Conservation (phyloP, 2,329 filamentous ascomycete genomes). For the Sporothrix euskadiensis region DNA sequence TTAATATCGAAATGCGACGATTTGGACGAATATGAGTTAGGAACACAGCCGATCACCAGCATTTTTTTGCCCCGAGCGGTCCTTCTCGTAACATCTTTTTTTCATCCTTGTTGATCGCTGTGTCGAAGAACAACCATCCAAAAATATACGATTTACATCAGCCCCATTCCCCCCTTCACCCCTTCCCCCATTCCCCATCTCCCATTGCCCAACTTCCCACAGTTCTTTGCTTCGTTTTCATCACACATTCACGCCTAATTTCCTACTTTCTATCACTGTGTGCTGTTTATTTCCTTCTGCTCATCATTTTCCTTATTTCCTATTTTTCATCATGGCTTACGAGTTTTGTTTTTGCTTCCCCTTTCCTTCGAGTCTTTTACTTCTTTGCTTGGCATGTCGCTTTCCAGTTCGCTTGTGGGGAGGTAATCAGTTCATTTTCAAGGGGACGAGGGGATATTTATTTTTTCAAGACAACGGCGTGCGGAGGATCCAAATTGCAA, state of each 20-base stretch:
- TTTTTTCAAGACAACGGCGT: slow-evolving; percentile 14
- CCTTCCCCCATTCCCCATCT: slow-evolving; percentile 17
- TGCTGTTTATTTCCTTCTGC: background rate
- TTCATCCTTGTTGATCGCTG: background rate
- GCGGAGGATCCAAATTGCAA: slow-evolving; percentile 32
- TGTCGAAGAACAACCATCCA: slow-evolving; percentile 20
- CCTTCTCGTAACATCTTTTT: background rate
- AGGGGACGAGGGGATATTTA: slow-evolving; percentile 38
- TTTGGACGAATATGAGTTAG: background rate
- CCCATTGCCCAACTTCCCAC: background rate
- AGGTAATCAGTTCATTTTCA: slow-evolving; percentile 38
- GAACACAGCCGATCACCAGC: background rate
- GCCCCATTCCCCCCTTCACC: slow-evolving; percentile 29
- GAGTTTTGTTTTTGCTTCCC: background rate
- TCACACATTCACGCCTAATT: background rate
- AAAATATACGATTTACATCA: background rate
- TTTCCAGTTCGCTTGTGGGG: slow-evolving; percentile 42
- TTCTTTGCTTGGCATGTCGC: slow-evolving; percentile 39
- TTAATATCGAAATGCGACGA: slow-evolving; percentile 1
- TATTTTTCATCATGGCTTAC: slow-evolving; percentile 5
- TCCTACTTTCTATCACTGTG: background rate
- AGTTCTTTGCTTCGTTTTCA: background rate
- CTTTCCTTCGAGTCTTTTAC: slow-evolving; percentile 5
- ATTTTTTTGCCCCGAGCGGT: background rate
- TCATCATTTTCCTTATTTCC: background rate